Evolutionary conservation across 2,329 filamentous ascomycete species (phyloP).

Genomic region (Colletotrichum australisinense): DNA sequence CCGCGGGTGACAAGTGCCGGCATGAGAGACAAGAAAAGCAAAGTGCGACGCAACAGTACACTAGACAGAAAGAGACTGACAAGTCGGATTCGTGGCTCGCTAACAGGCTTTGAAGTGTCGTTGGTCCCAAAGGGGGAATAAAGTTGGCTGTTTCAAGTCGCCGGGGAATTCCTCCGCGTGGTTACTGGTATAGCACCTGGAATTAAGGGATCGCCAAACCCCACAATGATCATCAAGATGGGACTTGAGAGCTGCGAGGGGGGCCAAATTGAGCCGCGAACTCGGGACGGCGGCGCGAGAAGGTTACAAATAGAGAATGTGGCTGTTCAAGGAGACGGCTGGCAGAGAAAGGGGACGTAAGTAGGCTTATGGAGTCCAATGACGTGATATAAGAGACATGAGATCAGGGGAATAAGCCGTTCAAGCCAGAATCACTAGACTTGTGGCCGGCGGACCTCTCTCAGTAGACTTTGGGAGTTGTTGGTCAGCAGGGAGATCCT

Average conservation of each 20-base stretch:
- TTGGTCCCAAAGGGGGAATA: constrained; percentile 7
- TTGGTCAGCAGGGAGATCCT: neutral
- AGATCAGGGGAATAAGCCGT: neutral
- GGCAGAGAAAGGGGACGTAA: neutral
- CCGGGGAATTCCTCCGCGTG: constrained; percentile 27
- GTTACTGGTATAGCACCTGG: constrained; percentile 13
- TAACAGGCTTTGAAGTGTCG: neutral
- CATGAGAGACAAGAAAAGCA: neutral
- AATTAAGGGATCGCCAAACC: constrained; percentile 24
- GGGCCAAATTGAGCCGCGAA: neutral
- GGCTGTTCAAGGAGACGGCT: neutral
- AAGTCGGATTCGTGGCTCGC: neutral
- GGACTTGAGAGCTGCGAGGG: neutral
- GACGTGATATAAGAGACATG: neutral
- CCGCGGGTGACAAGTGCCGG: neutral
- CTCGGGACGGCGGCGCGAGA: constrained; percentile 10
- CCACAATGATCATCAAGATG: constrained; percentile 23
- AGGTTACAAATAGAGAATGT: neutral
- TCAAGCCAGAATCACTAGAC: neutral
- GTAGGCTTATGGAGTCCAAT: no score
- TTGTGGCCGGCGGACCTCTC: neutral
- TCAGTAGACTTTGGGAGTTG: neutral
- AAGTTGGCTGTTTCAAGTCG: constrained; percentile 27
- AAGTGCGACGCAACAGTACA: neutral
- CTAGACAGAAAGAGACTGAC: neutral